Base-by-base conservation (phyloP, 2,329 filamentous ascomycete species). In the Fusarium sp. region DNA sequence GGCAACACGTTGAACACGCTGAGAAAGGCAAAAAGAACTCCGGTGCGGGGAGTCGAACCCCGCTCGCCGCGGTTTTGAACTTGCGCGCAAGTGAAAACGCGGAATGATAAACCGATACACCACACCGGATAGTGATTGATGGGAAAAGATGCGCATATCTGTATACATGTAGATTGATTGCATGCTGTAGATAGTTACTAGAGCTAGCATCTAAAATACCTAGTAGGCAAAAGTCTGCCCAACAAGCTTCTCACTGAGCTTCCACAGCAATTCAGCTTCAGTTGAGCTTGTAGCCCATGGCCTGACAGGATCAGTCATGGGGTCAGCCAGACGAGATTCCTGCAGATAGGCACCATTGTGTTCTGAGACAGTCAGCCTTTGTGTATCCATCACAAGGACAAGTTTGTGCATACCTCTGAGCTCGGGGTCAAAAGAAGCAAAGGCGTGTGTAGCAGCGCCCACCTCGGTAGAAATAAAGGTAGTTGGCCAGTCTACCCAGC, bases 41-140 rank as follows among this genome's bases (percentile, higher is more conserved):
- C 56, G 56, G 25, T 59, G 48, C 25, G 27, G 25, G 54, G 56
- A 59, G 11, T 59, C 56, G 56, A 59, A 59, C 55, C 55, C 55
- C 25, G 25, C 53, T 58, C 55, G 46, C 39, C 55, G 55, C 55
- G 55, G 53, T 21, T 4, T 10, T 9, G 9, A 27, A 5, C 8
- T 25, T 8, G 23, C n/a, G n/a, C n/a, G n/a, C 19, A 19, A 19
- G 23, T 58, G 56, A 59, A 59, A 59, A 59, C 56, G 56, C 56
- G 56, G 39, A 47, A 58, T 58, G 55, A 44, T 58, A 58, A 58
- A 58, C 53, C 55, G 55, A 58, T 58, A 58, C 55, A 58, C 55
- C 54, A 59, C 41, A 59, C 41, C 56, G 56, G 56, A 59, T 37
- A 15, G 11, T 53, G 46, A n/a, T n/a, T n/a, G 47, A 59, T 48